Evolutionary conservation across 305 asterid genomes (phyloP).

Genomic region (Nicotiana rustica): DNA sequence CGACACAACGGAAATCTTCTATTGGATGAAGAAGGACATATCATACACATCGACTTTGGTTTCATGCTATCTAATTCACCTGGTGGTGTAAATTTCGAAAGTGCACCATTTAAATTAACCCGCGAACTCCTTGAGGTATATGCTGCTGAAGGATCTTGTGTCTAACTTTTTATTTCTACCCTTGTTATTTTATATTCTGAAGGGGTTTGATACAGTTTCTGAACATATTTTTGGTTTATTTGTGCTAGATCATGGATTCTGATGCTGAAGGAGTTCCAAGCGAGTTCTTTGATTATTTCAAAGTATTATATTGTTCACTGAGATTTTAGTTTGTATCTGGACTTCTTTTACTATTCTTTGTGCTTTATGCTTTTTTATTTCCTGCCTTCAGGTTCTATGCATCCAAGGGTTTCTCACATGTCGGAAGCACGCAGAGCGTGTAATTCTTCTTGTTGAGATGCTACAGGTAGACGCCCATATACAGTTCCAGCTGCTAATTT

Average conservation of each 20-base stretch:
- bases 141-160: conserved; percentile 24
- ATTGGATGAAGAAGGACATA: conserved; percentile 97
- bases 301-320: conserved; percentile 50
- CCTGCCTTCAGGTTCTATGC: conserved; percentile 78
- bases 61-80: conserved; percentile 98
- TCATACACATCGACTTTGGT: conserved; percentile 94
- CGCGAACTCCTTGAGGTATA: conserved; percentile 97
- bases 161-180: background rate
- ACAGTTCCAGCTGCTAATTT: background rate
- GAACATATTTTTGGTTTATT: conserved; percentile 39
- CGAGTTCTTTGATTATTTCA: conserved; percentile 95
- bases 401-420: conserved; percentile 97
- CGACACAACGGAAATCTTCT: conserved; percentile 92
- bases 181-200: conserved; percentile 8
- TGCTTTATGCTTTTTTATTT: conserved; percentile 30
- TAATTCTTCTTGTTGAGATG: conserved; percentile 99
- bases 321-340: background rate
- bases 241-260: conserved; percentile 90
- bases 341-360: conserved; percentile 29
- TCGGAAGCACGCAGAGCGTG: conserved; percentile 95
- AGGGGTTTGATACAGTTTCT: conserved; percentile 33
- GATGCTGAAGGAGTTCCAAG: conserved; percentile 99
- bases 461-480: conserved; percentile 65
- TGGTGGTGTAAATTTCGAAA: conserved; percentile 95
- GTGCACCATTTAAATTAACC: conserved; percentile 91